These are phyloP conservation scores for Picea abies DNA, from an alignment of 83 land plant species.

Conservation along the genomic window DNA sequence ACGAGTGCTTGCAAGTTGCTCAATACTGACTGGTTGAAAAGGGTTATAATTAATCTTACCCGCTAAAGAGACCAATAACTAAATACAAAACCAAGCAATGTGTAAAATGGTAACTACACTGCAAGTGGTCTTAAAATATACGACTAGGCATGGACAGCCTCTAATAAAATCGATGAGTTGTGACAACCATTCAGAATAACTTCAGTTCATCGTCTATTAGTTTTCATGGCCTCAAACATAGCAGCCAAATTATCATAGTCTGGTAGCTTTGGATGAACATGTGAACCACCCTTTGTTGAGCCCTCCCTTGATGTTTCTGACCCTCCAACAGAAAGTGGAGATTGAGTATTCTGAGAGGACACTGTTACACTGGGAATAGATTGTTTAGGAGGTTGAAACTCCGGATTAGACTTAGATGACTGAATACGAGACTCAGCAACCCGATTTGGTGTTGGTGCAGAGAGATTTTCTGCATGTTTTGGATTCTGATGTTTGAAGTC, in stretches of 20 bases:
- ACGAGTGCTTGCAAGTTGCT: too few relatives aligned
- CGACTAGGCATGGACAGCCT: background rate
- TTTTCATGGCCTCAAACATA: constrained; percentile 32
- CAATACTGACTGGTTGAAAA: too few relatives aligned
- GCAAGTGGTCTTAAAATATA: constrained; percentile 4
- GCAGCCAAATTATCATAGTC: constrained; percentile 60
- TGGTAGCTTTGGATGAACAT: constrained; percentile 83
- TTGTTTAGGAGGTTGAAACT: constrained; percentile 5
- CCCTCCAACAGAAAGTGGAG: constrained; percentile 14
- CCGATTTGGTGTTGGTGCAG: constrained; percentile 5
- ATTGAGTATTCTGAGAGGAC: constrained; percentile 10
- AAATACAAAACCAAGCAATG: background rate
- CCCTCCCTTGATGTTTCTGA: constrained; percentile 18
- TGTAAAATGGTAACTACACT: background rate
- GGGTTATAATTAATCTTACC: too few relatives aligned
- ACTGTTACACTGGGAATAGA: background rate
- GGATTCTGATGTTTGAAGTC: constrained; percentile 9
- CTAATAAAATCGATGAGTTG: background rate
- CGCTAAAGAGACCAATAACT: background rate
- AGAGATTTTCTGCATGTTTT: background rate
- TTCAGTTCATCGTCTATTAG: constrained; percentile 20
- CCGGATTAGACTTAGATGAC: constrained; percentile 14
- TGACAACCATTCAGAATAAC: background rate
- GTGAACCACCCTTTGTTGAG: constrained; percentile 30
- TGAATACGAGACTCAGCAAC: background rate